These are phyloP conservation scores for Hyparrhenia diplandra DNA, from an alignment of 176 grass and related monocot genomes.

Conservation along the genomic window DNA sequence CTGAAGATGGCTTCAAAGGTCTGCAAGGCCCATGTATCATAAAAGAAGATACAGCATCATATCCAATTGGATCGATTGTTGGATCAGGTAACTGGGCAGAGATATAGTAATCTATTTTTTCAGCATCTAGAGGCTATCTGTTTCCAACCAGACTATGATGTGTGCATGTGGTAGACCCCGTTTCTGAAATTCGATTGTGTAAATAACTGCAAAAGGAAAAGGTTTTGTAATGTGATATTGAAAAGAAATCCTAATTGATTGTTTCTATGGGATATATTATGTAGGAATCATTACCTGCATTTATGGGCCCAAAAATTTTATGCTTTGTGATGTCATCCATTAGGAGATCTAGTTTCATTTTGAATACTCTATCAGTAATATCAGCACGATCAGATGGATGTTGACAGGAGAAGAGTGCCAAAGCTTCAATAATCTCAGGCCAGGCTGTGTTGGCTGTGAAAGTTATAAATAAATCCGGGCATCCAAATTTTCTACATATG, in stretches of 20 bases:
- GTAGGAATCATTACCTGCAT: too few species aligned
- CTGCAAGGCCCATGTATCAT: not conserved
- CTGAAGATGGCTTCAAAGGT: fast-evolving
- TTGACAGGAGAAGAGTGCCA: not conserved
- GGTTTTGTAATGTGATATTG: too few species aligned
- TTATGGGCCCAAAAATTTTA: too few species aligned
- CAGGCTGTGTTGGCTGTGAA: not conserved
- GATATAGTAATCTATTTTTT: not conserved
- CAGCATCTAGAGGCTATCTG: not conserved
- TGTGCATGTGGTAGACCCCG: not conserved
- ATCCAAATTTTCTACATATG: too few species aligned
- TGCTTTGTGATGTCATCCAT: too few species aligned
- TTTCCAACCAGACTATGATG: not conserved
- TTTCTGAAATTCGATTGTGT: not conserved
- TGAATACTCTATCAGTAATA: too few species aligned
- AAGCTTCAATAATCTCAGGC: not conserved
- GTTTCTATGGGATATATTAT: too few species aligned
- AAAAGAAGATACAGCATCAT: not conserved
- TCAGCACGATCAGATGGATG: too few species aligned
- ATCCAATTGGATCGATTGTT: not conserved
- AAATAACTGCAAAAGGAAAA: not conserved
- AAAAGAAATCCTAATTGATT: too few species aligned
- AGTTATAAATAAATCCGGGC: not conserved
- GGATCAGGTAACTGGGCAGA: not conserved
- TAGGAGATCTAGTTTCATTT: too few species aligned